Percentiles rank a stretch among this genome's conserved stretches.
phyloP scores from a whole-genome alignment of 192 early-diverging fungal species.

The Phycomyces blakesleeanus region DNA sequence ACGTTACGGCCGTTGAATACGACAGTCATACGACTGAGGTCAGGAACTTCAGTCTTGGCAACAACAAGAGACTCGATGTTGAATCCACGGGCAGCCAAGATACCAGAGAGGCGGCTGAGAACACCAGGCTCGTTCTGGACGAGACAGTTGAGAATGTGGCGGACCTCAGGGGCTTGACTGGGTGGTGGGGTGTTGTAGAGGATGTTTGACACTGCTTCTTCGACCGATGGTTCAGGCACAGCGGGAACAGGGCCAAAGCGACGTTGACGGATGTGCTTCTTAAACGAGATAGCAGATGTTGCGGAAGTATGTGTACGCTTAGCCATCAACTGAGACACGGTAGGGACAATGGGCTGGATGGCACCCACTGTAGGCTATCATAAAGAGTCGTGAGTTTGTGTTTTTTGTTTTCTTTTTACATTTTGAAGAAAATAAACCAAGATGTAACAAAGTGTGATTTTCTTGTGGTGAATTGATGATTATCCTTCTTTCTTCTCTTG shows the following conservation, averaged over 20 bases:
- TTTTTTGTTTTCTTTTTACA: neutral
- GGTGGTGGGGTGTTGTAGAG: conserved; percentile 88
- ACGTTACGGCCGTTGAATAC: conserved; percentile 83
- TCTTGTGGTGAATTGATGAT: neutral
- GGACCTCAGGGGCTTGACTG: conserved; percentile 48
- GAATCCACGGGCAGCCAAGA: conserved; percentile 91
- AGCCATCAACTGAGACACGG: conserved; percentile 7
- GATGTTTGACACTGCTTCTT: conserved; percentile 96
- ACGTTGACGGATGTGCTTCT: conserved; percentile 30
- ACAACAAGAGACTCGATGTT: conserved; percentile 98
- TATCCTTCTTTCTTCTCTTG: no score
- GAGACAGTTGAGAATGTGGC: conserved; percentile 94
- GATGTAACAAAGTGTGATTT: no score
- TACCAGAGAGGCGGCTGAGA: conserved; percentile 75
- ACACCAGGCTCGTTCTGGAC: conserved; percentile 91
- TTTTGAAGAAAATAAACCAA: no score
- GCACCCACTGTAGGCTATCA: neutral
- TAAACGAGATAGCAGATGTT: conserved; percentile 26
- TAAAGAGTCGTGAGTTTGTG: neutral
- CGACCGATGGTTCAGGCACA: conserved; percentile 63
- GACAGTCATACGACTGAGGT: conserved; percentile 92
- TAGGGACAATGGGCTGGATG: neutral
- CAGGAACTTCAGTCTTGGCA: conserved; percentile 90
- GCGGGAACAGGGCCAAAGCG: conserved; percentile 27
- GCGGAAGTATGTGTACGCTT: conserved; percentile 3